phyloP scores from a whole-genome alignment of 345 rosid genomes.

The Zanthoxylum bungeanum region DNA sequence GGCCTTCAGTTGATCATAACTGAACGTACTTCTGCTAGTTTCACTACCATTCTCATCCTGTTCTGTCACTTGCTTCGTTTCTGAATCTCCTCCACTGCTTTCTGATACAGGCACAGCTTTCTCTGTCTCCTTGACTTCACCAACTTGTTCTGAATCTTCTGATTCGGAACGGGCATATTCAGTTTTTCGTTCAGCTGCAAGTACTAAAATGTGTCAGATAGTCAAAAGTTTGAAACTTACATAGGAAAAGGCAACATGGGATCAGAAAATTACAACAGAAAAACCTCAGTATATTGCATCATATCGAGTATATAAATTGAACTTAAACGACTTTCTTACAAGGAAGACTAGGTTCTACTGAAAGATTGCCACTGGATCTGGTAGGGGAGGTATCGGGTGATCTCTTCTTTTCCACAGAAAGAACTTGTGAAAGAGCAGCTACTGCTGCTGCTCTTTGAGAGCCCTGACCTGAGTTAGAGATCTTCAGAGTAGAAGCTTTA shows the following conservation, averaged over 20 bases:
- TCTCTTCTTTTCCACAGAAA: slow-evolving; percentile 75
- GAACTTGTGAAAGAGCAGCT: slow-evolving; percentile 92
- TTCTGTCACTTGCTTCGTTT: slow-evolving; percentile 41
- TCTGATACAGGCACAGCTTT: slow-evolving; percentile 41
- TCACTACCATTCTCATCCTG: slow-evolving; percentile 38
- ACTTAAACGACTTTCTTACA: slow-evolving; percentile 32
- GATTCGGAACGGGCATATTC: slow-evolving; percentile 45
- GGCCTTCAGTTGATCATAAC: slow-evolving; percentile 81
- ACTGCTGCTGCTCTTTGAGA: slow-evolving; percentile 97
- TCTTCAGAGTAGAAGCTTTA: slow-evolving; percentile 43
- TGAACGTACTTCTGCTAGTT: slow-evolving; percentile 46
- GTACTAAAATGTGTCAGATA: slow-evolving; percentile 15
- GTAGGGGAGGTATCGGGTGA: slow-evolving; percentile 68
- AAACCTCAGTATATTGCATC: neutral
- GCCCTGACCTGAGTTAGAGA: slow-evolving; percentile 33
- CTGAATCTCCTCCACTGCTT: slow-evolving; percentile 43
- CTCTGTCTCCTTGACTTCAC: slow-evolving; percentile 48
- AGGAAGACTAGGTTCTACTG: slow-evolving; percentile 37
- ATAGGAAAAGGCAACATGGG: neutral
- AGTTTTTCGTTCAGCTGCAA: slow-evolving; percentile 43
- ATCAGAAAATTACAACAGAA: neutral
- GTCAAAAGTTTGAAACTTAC: too few relatives aligned
- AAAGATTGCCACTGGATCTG: slow-evolving; percentile 37
- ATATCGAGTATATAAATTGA: neutral
- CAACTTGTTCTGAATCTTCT: slow-evolving; percentile 48